Evolutionary conservation across 306 rosid species (phyloP), one percentile per base, ranked within the genome.

Genomic region (Canavalia ensiformis): DNA sequence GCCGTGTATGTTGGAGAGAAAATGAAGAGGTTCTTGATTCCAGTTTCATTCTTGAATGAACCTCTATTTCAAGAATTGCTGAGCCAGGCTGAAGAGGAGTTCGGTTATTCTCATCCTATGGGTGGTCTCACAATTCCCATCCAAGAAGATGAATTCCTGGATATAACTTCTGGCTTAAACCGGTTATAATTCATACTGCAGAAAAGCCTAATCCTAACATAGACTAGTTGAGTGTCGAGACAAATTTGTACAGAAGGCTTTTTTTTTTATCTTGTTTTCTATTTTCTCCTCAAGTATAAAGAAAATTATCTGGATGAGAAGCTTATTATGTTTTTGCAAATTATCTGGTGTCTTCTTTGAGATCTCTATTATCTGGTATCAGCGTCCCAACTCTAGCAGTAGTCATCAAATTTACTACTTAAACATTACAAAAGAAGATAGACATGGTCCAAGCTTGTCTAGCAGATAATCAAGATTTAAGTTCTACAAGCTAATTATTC

Each of bases 1-100:
- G 88, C 92, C 0, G 86, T 89, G 2, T 89, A 88, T 18, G 92
- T 89, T 54, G 90, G 93, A 29, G 87, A 41, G 68, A 74, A 86
- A 39, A 84, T 62, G 54, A 88, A 74, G 86, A 39, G 86, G 65
- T 85, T 80, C 51, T 75, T 78, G 77, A 78, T 90, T 54, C 90
- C 88, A 0, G 28, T 51, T 11, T 51, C 28, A 51, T 51, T 51
- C 56, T 51, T 51, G 56, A 51, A 51, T 12, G 56, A 51, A 5
- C 28, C 5, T 51, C 13, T 51, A 51, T 51, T 51, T 51, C 56
- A 51, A 51, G 56, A 51, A 51, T 51, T 51, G 56, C 56, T 51
- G 5, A 51, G 13, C 56, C 56, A 51, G 13, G 56, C 56, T 12
- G 25, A 51, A 13, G 56, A 51, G 25, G 56, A 51, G 56, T 51